Conservation (phyloP, 2,329 filamentous ascomycete species). For the Fusarium newnesense region DNA sequence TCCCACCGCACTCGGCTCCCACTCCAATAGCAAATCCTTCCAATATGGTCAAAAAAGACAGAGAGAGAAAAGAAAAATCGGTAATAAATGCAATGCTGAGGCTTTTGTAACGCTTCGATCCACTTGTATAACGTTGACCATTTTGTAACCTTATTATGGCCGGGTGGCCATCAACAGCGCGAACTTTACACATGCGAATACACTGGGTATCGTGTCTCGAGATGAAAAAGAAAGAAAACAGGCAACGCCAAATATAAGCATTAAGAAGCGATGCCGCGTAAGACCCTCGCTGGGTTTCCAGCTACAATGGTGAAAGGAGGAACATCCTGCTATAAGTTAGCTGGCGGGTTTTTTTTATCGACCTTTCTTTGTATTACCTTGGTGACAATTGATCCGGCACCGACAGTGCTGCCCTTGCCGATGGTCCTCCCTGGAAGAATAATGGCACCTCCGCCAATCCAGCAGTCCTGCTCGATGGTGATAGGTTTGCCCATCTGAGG, state of each 20-base stretch:
- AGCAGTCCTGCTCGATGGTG: conserved; percentile 85
- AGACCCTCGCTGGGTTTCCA: conserved; percentile 74
- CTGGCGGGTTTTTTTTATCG: background rate
- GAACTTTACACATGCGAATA: conserved; percentile 40
- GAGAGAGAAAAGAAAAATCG: background rate
- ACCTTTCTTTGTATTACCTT: conserved; percentile 59
- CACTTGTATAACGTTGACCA: conserved; percentile 15
- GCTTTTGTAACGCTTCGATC: conserved; percentile 35
- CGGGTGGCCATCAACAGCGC: conserved; percentile 1
- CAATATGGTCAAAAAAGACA: conserved; percentile 1
- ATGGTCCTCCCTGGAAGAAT: conserved; percentile 84
- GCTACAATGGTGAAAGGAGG: conserved; percentile 75
- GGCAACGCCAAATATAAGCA: conserved; percentile 20
- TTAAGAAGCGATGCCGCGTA: conserved; percentile 52
- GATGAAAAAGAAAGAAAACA: conserved; percentile 16
- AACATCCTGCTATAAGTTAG: conserved; percentile 61
- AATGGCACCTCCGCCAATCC: conserved; percentile 80
- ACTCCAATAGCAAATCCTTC: conserved; percentile 20
- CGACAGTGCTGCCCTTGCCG: conserved; percentile 81
- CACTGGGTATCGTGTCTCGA: conserved; percentile 48
- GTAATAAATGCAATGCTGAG: conserved; percentile 28
- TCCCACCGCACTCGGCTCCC: conserved; percentile 11
- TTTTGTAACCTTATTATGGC: conserved; percentile 1
- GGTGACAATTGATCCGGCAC: conserved; percentile 86
- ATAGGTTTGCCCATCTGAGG: conserved; percentile 77